Percentiles rank a stretch among this genome's conserved stretches.
Conservation (phyloP, 2,329 filamentous ascomycete genomes). For the Aureobasidium sp. region DNA sequence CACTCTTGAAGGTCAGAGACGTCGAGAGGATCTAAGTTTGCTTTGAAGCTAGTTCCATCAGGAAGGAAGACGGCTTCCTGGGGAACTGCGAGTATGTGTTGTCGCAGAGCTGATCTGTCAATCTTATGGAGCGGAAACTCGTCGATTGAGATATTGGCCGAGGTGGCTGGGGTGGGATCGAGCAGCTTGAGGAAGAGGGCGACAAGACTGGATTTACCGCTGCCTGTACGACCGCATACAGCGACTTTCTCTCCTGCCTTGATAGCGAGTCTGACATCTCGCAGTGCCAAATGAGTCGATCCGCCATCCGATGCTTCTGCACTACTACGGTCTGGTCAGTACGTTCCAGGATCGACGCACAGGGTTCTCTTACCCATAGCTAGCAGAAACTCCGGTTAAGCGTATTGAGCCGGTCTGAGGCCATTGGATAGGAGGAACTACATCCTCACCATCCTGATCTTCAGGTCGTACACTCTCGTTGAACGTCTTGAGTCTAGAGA, state of each 20-base stretch:
- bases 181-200: conserved; percentile 43
- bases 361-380: background rate
- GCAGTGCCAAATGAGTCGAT: background rate
- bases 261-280: conserved; percentile 47
- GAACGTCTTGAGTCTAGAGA: conserved; percentile 32
- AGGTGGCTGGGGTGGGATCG: conserved; percentile 24
- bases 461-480: background rate
- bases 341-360: no score
- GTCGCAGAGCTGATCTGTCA: conserved; percentile 37
- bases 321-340: background rate
- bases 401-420: background rate
- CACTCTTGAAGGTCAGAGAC: background rate
- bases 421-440: conserved; percentile 47
- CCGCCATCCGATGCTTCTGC: background rate
- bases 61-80: conserved; percentile 46
- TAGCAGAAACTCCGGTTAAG: background rate
- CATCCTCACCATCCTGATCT: conserved; percentile 35
- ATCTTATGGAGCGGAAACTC: conserved; percentile 40
- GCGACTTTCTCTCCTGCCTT: conserved; percentile 39
- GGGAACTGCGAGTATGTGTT: conserved; percentile 38
- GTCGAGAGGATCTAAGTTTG: conserved; percentile 41
- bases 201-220: conserved; percentile 45
- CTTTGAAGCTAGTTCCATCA: conserved; percentile 33
- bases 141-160: conserved; percentile 26
- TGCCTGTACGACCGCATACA: conserved; percentile 48